Conservation (phyloP, 2,329 filamentous ascomycete genomes). For the Xenosphaeropsis pyriputrescens region DNA sequence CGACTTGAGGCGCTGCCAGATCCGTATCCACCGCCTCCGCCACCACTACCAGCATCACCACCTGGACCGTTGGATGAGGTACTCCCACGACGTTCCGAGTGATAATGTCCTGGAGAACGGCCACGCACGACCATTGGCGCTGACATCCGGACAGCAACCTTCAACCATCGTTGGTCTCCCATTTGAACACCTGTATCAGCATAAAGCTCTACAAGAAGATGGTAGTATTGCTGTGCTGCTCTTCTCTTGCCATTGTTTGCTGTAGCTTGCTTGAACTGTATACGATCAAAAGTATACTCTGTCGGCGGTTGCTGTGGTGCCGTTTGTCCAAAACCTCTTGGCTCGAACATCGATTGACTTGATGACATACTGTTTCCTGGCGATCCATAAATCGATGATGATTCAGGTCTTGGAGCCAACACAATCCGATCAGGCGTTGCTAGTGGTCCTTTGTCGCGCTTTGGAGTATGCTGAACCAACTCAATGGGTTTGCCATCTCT, state of each 20-base stretch:
- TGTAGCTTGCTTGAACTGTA: slow-evolving; percentile 63
- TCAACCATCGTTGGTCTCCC: slow-evolving; percentile 31
- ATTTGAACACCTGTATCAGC: slow-evolving; percentile 31
- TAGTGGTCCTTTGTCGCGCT: slow-evolving; percentile 56
- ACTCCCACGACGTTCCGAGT: slow-evolving; percentile 32
- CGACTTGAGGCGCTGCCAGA: slow-evolving; percentile 9
- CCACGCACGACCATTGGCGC: slow-evolving; percentile 53
- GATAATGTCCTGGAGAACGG: slow-evolving; percentile 48
- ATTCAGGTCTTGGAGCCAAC: slow-evolving; percentile 14
- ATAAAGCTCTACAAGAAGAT: slow-evolving; percentile 53
- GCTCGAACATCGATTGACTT: slow-evolving; percentile 5
- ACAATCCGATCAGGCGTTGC: slow-evolving; percentile 38
- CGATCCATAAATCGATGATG: slow-evolving; percentile 11
- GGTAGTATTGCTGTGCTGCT: slow-evolving; percentile 60
- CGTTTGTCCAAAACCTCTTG: neutral
- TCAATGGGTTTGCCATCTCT: slow-evolving; percentile 48
- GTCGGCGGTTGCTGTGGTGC: slow-evolving; percentile 10
- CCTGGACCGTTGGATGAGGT: slow-evolving; percentile 41
- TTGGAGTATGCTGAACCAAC: slow-evolving; percentile 63
- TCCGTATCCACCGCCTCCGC: slow-evolving; percentile 13
- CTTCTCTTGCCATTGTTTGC: slow-evolving; percentile 63
- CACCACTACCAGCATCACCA: slow-evolving; percentile 19
- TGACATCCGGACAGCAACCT: slow-evolving; percentile 42
- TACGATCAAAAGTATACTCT: slow-evolving; percentile 45
- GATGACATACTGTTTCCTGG: slow-evolving; percentile 7